A percentile compares a stretch with the other conserved stretches of the same genome.
Evolutionary conservation across 768 basidiomycete species (phyloP).

Genomic region (Suillus placidus): DNA sequence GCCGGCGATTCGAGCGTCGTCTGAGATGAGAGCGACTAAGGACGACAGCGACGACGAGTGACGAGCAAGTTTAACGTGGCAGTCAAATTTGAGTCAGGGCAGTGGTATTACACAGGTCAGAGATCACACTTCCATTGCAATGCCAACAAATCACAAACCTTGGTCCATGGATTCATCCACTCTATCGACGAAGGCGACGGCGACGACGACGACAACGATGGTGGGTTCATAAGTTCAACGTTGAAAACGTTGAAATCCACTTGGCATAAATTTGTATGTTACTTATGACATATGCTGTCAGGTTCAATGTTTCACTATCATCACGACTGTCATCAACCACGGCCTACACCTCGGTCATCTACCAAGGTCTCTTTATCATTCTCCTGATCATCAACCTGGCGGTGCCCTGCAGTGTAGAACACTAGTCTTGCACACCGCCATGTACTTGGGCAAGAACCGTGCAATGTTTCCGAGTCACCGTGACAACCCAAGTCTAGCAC

Average conservation of each 20-base stretch:
- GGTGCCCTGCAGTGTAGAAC: not conserved
- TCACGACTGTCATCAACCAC: not conserved
- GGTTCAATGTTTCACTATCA: not conserved
- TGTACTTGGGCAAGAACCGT: not conserved
- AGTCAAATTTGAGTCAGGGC: constrained; percentile 1
- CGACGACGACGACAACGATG: not conserved
- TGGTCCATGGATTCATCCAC: not conserved
- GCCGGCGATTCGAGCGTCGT: not conserved
- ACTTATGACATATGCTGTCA: constrained; percentile 2
- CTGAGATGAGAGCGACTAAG: not conserved
- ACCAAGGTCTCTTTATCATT: not conserved
- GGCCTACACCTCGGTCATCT: not conserved
- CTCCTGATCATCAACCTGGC: constrained; percentile 1
- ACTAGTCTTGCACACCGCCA: not conserved
- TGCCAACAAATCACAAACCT: not conserved
- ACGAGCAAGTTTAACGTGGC: constrained; percentile 3
- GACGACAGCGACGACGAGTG: not conserved
- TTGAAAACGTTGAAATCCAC: not conserved
- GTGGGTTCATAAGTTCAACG: not conserved
- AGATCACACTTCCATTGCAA: not conserved
- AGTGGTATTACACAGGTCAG: constrained; percentile 7
- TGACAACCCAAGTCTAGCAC: too few species aligned
- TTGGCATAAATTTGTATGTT: not conserved
- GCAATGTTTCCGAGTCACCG: too few species aligned
- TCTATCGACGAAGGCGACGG: not conserved